A percentile compares a stretch with the other conserved stretches of the same genome.
Conservation (phyloP, 208 protist genomes). For the Leishmania lainsoni region DNA sequence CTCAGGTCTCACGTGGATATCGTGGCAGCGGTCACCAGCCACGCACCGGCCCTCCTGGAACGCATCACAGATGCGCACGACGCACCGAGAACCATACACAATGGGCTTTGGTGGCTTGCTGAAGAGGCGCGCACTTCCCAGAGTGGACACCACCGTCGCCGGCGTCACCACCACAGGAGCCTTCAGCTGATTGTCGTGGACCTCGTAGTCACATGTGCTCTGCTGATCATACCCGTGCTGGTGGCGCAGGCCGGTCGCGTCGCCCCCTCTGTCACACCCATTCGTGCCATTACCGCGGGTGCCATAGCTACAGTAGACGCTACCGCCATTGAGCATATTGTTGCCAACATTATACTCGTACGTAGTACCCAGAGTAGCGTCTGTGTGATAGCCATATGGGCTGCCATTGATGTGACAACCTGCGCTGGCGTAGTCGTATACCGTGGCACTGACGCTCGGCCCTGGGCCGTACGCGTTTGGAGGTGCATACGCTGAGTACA, state of each 20-base stretch:
- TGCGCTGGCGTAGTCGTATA: conserved; percentile 7
- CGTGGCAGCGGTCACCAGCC: conserved; percentile 44
- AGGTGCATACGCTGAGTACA: neutral
- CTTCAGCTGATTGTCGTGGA: conserved; percentile 77
- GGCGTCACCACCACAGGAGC: conserved; percentile 52
- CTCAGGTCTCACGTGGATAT: conserved; percentile 70
- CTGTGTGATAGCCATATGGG: conserved; percentile 14
- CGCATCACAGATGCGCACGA: conserved; percentile 61
- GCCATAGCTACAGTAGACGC: neutral
- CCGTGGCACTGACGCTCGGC: neutral
- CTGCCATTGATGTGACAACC: conserved; percentile 9
- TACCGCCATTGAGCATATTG: neutral
- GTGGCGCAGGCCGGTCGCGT: neutral
- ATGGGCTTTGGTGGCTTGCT: conserved; percentile 36
- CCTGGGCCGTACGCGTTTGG: conserved; percentile 5
- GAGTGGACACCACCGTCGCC: conserved; percentile 47
- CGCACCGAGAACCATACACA: conserved; percentile 40
- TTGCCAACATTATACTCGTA: conserved; percentile 20
- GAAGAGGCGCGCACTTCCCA: conserved; percentile 67
- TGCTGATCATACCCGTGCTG: conserved; percentile 15
- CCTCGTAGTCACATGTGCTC: conserved; percentile 47
- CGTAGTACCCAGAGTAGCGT: conserved; percentile 13
- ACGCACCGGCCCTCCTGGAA: conserved; percentile 65
- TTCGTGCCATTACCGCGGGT: conserved; percentile 7
- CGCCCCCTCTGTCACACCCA: neutral